Conservation (phyloP, 805 yeast species). For the Candida andamanensis region DNA sequence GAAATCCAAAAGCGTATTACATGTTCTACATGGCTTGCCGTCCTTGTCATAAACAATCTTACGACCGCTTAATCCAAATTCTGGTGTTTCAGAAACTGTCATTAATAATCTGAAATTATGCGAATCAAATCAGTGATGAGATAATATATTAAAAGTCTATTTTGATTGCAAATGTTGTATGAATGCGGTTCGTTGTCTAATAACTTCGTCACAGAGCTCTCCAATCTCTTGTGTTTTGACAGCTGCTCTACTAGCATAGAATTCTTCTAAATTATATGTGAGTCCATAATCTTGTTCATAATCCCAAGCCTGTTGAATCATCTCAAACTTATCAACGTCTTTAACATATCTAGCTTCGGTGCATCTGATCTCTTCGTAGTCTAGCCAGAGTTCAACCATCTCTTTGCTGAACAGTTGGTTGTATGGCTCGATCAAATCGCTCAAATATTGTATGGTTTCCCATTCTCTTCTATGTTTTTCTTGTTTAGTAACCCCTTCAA, state of each 20-base stretch:
- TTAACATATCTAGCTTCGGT: conserved; percentile 86
- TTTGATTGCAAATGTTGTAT: conserved; percentile 5
- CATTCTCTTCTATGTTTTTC: conserved; percentile 85
- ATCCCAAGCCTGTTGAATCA: conserved; percentile 76
- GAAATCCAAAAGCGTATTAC: conserved; percentile 80
- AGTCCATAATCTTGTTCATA: conserved; percentile 67
- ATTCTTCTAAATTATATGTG: conserved; percentile 58
- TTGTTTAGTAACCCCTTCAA: conserved; percentile 59
- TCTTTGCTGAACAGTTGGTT: conserved; percentile 59
- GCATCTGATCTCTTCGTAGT: conserved; percentile 79
- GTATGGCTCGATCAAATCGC: conserved; percentile 58
- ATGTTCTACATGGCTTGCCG: conserved; percentile 94
- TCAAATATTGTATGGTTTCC: conserved; percentile 62
- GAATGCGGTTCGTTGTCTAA: conserved; percentile 17
- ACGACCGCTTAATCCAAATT: conserved; percentile 55
- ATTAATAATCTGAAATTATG: neutral
- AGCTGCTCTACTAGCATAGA: conserved; percentile 54
- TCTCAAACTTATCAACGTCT: conserved; percentile 89
- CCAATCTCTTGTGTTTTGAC: conserved; percentile 71
- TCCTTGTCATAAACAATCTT: conserved; percentile 75
- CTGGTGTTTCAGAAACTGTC: conserved; percentile 30
- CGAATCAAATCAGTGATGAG: too few relatives aligned
- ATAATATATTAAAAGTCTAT: too few relatives aligned
- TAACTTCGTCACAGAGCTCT: conserved; percentile 54
- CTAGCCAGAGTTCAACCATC: conserved; percentile 71